Evolutionary conservation across 2,329 filamentous ascomycete genomes (phyloP).

Genomic region (Pestalotiopsis sp.): DNA sequence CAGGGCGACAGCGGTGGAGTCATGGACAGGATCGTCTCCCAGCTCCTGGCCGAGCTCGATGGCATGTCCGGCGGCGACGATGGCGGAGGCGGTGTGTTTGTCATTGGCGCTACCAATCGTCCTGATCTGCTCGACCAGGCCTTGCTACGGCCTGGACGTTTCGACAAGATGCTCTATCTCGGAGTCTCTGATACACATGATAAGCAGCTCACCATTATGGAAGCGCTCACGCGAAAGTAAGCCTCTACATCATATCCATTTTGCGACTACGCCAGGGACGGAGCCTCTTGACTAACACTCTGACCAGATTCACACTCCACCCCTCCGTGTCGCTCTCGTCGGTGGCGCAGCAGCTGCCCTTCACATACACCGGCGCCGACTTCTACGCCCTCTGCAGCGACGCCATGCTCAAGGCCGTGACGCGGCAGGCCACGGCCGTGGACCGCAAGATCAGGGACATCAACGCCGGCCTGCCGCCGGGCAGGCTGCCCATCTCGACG

Average conservation of each 20-base stretch:
- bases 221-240: constrained; percentile 91
- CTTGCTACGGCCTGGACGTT: constrained; percentile 82
- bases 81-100: constrained; percentile 81
- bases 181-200: constrained; percentile 96
- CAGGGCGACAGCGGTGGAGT: constrained; percentile 96
- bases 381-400: constrained; percentile 97
- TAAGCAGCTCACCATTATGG: constrained; percentile 91
- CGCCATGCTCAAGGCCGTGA: constrained; percentile 98
- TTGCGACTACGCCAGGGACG: not conserved
- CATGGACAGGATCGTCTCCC: constrained; percentile 96
- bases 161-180: constrained; percentile 98
- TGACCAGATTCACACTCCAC: constrained; percentile 75
- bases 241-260: constrained; percentile 33
- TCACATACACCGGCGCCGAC: constrained; percentile 96
- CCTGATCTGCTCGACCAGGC: constrained; percentile 92
- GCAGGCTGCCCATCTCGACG: constrained; percentile 22
- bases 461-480: constrained; percentile 43
- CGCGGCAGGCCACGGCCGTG: constrained; percentile 79
- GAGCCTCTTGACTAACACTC: not conserved
- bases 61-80: constrained; percentile 96
- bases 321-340: constrained; percentile 73
- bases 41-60: constrained; percentile 91
- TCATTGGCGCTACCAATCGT: constrained; percentile 93
- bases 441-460: constrained; percentile 78
- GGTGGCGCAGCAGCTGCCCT: constrained; percentile 77